Base-by-base conservation (phyloP, 306 rosid genomes). In the Malus sylvestris region DNA sequence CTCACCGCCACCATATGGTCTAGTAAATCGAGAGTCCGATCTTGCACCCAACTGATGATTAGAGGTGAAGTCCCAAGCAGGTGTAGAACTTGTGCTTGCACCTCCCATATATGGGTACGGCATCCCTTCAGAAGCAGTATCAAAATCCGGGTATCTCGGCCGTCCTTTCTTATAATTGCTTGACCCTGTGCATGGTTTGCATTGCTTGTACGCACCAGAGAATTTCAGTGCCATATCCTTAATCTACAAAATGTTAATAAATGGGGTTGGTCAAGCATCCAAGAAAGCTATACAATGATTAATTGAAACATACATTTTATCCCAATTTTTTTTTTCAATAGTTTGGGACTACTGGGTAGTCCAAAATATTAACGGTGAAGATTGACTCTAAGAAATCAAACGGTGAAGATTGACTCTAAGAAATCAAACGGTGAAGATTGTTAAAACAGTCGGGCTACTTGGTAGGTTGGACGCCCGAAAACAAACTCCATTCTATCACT, bases 181-280 rank as follows among this genome's bases (percentile, higher is more conserved):
- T 60, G 97, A 79, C 51, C 97, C 93, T 44, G 91, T 79, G 82
- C 92, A 81, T 13, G 97, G 94, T 72, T 88, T 93, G 82, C 91
- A 87, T 71, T 91, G 97, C 81, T 76, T 80, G 71, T 84, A 82
- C 19, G 91, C 90, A 12, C 98, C 93, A 12, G 96, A 85, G 62
- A 93, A 82, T 87, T 93, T 93, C 80, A 96, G 80, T 27, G 93
- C 97, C 86, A 95, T 89, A 67, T 92, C 99, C 82, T 92, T 96
- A 44, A 96, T 84, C 99, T 96, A 89, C 83, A 73, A 68, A 73
- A 53, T 44, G 73, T 82, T 27, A 55, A 61, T 9, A 35, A 40
- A 68, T 16, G 20, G 64, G 25, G 9, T 45, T 40, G 30, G 60
- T 19, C 23, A 27, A 25, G 5, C 23, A 29, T 27, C 51, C 53